These are phyloP conservation scores for Coelastrella sp. DNA, from an alignment of 139 green algal genomes.

Conservation along the genomic window DNA sequence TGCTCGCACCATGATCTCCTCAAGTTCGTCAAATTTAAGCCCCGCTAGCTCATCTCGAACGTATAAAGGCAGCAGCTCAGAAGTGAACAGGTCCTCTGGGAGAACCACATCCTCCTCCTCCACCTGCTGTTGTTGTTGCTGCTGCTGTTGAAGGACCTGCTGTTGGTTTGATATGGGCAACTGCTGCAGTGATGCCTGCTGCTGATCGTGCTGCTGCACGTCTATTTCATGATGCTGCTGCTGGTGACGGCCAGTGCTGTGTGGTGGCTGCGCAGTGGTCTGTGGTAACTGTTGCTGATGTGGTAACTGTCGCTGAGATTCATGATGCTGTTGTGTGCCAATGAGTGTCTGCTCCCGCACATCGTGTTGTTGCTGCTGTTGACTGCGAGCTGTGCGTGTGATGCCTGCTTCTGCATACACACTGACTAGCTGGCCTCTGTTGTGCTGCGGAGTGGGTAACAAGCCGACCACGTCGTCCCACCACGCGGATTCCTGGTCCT, in stretches of 20 bases:
- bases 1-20: conserved; percentile 64
- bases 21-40: conserved; percentile 62
- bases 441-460: neutral
- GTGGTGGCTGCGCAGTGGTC: neutral
- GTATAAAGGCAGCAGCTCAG: conserved; percentile 40
- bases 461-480: neutral
- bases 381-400: neutral
- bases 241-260: too few species aligned
- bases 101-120: neutral
- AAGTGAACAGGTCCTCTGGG: neutral
- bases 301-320: neutral
- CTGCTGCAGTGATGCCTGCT: neutral
- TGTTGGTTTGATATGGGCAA: neutral
- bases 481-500: neutral
- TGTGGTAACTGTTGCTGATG: neutral
- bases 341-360: too few species aligned
- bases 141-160: neutral
- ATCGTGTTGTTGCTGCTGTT: neutral
- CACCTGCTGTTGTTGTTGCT: conserved; percentile 3
- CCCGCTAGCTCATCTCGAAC: conserved; percentile 52
- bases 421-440: neutral
- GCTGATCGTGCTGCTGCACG: neutral
- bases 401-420: neutral
- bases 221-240: too few species aligned
- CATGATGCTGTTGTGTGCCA: too few species aligned